Base-by-base conservation (phyloP, 169 alveolate species). In the Eimeria sp. region DNA sequence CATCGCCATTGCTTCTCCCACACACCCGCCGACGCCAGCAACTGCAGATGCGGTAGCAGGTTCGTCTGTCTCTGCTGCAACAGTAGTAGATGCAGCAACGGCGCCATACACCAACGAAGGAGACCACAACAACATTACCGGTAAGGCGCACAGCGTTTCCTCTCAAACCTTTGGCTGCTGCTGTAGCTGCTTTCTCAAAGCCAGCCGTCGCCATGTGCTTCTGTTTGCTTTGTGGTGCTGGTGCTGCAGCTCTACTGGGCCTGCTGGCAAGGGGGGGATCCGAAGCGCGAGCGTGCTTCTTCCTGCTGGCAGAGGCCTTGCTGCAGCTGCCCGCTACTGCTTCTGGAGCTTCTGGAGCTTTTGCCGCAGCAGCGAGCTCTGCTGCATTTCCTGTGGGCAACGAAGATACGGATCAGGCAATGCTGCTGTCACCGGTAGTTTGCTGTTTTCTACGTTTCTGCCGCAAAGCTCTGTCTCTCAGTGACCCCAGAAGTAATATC, bases 221-320 rank as follows among this genome's bases (percentile, higher is more conserved):
- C 20, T 78, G 88, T 49, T 47, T 78, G 47, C 25, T 70, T 73
- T 27, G n/a, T 80, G 89, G 49, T 51, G 63, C 43, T 16, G 58
- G 49, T 20, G 75, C 82, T 61, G 75, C 78, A 86, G 92, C 43
- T 61, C 63, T 86, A 54, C 70, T 67, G 45, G 43, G 58, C 92
- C 80, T 47, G 63, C 61, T 86, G 57, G 92, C 92, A 27, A 7
- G 92, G 45, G 92, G 92, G 63, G 92, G 67, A 7, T 16, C 92
- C 11, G 80, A 40, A 6, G 65, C 67, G 78, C 92, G 92, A 27
- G 75, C 80, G 58, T 86, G 92, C 78, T 54, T 86, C 92, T 86
- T 86, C 43, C 34, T 86, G 75, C 92, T 86, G 20, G 49, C 57
- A 27, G 92, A 86, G 80, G 45, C 80, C n/a, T 40, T 86, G 92